Conservation (phyloP, 2,329 filamentous ascomycete genomes). For the Curvularia spicifera region DNA sequence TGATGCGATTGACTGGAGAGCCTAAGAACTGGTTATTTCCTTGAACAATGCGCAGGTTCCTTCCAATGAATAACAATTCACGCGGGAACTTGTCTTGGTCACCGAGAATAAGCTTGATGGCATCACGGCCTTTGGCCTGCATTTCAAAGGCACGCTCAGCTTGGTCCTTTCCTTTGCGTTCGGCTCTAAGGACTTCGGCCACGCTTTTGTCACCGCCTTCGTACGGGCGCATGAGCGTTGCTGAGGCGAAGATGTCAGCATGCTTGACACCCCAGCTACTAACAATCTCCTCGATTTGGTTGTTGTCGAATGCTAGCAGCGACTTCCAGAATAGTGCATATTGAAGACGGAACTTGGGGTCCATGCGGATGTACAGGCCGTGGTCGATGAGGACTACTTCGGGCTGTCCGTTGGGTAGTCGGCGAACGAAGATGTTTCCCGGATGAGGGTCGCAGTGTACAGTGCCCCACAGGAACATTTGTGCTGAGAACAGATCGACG, state of each 20-base stretch:
- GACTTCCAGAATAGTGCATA: slow-evolving; percentile 94
- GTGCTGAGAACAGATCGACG: slow-evolving; percentile 93
- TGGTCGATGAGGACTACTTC: slow-evolving; percentile 97
- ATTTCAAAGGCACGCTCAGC: slow-evolving; percentile 75
- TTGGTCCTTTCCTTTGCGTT: slow-evolving; percentile 61
- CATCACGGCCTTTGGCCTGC: slow-evolving; percentile 73
- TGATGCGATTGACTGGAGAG: slow-evolving; percentile 86
- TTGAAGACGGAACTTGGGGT: slow-evolving; percentile 79
- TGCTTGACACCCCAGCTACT: slow-evolving; percentile 85
- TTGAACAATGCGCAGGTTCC: slow-evolving; percentile 91
- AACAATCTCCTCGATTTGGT: slow-evolving; percentile 74
- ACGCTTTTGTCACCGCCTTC: slow-evolving; percentile 78
- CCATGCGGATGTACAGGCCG: slow-evolving; percentile 93
- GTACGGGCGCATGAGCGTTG: slow-evolving; percentile 89
- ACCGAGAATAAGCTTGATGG: slow-evolving; percentile 78
- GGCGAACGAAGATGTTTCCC: slow-evolving; percentile 94
- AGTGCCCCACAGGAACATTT: slow-evolving; percentile 96
- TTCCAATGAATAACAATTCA: slow-evolving; percentile 89
- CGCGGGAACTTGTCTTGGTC: slow-evolving; percentile 90
- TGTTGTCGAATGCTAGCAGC: slow-evolving; percentile 91
- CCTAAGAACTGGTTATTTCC: slow-evolving; percentile 91
- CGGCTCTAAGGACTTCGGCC: slow-evolving; percentile 63
- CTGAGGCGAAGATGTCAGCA: slow-evolving; percentile 87
- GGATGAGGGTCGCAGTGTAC: slow-evolving; percentile 98
- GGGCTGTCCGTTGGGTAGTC: slow-evolving; percentile 78